Percentiles rank a stretch among this genome's conserved stretches.
These are phyloP conservation scores for Waitea zeae DNA, from an alignment of 1,284 basidiomycete genomes.

Conservation along the genomic window DNA sequence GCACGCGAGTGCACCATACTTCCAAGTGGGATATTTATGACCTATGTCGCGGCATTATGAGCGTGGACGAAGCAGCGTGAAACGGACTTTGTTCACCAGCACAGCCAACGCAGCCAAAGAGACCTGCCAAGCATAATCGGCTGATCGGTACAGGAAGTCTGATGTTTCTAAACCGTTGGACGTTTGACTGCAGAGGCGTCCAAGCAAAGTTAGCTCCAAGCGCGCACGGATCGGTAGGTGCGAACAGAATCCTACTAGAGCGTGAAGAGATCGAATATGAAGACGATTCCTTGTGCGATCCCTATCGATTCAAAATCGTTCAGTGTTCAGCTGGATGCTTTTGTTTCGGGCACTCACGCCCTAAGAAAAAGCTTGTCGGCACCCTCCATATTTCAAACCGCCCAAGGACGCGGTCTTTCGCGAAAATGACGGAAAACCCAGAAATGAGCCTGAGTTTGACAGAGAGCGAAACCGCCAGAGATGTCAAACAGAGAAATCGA, in stretches of 20 bases:
- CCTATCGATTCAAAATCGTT: background rate
- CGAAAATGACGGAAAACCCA: conserved; percentile 39
- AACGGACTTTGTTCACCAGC: conserved; percentile 26
- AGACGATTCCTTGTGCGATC: conserved; percentile 24
- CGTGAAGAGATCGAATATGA: conserved; percentile 62
- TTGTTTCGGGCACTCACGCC: no score
- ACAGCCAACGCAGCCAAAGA: conserved; percentile 35
- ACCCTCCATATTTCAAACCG: conserved; percentile 50
- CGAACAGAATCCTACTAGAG: conserved; percentile 40
- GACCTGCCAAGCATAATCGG: conserved; percentile 66
- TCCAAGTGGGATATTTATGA: conserved; percentile 46
- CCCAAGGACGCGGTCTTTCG: conserved; percentile 26
- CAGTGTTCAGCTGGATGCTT: no score
- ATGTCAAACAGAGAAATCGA: conserved; percentile 47
- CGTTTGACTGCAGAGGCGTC: conserved; percentile 30
- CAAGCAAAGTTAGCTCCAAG: background rate
- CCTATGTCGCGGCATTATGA: conserved; percentile 20
- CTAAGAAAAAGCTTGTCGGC: conserved; percentile 64
- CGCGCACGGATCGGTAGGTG: background rate
- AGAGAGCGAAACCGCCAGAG: conserved; percentile 44
- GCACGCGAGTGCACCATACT: conserved; percentile 45
- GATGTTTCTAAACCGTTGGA: conserved; percentile 44
- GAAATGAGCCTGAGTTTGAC: conserved; percentile 40
- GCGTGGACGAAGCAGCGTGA: background rate
- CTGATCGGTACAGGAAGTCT: conserved; percentile 39